Evolutionary conservation across 1,284 basidiomycete genomes (phyloP), one percentile per base, ranked within the genome.

Genomic region (Cutaneotrichosporon arboriforme): DNA sequence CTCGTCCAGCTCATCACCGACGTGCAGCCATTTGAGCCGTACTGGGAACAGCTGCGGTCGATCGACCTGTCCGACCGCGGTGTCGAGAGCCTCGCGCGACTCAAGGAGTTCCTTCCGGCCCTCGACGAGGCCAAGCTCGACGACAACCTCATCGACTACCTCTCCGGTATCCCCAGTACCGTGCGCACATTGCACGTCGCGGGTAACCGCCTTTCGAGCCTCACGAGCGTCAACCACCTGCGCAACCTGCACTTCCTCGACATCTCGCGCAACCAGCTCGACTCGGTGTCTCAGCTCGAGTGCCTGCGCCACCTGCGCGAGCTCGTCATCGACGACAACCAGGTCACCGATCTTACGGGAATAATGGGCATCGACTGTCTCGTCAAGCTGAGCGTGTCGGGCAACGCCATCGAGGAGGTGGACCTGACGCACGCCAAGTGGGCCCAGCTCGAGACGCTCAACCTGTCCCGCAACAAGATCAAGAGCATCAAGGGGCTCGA

Each of bases 1-100:
- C 82, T 98, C 3, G 86, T 98, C 2, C 83, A 90, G 72, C 83
- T 90, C 58, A 90, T 98, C 67, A 97, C 93, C 39, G 93, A 97
- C 67, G 85, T 93, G 13, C 87, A 93, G 69, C 91, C 93, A 1
- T 97, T 91, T 76, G 89, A 93, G 69, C 90, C 92, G 15, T 82
- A 90, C 70, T 98, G 94, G 94, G 91, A 97, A 63, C 79, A 83
- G 43, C 76, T 98, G 59, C 78, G 70, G 51, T 75, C 77, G 14
- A 85, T 98, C 61, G 85, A 97, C 69, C 77, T 98, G 62, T 85
- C 85, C 36, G 78, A 79, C 47, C 87, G 87, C 71, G 82, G 83
- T 44, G 76, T 94, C 44, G 93, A 97, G 66, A 92, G 90, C 64
- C 84, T 94, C 20, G 88, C 91, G 33, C 79, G 92, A 53, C 77